Conservation (phyloP, 2,329 filamentous ascomycete species). For the Scedosporium dehoogii region DNA sequence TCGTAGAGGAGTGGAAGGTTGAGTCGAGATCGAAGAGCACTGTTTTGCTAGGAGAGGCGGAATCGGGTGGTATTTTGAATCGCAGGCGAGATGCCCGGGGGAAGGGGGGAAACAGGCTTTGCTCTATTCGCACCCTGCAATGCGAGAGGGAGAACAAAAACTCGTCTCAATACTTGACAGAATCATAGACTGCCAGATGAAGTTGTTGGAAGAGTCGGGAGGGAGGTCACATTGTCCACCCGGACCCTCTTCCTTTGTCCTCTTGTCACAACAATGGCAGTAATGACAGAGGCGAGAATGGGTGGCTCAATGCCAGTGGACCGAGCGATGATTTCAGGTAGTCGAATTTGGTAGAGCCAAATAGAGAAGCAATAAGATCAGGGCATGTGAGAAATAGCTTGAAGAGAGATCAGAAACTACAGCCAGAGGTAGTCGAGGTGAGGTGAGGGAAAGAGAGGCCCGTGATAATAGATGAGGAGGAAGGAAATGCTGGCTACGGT, state of each 20-base stretch:
- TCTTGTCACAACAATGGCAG: constrained; percentile 1
- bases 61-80: neutral
- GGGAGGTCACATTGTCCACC: constrained; percentile 5
- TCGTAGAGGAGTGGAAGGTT: neutral
- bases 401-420: neutral
- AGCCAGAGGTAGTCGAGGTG: neutral
- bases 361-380: neutral
- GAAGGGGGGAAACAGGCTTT: neutral
- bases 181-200: neutral
- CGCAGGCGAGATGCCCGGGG: neutral
- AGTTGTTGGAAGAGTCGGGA: constrained; percentile 1
- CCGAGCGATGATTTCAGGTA: neutral
- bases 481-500: neutral
- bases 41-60: neutral
- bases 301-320: neutral
- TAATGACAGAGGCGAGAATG: neutral
- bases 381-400: neutral
- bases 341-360: neutral
- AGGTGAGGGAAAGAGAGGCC: neutral
- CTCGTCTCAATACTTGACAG: neutral
- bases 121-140: neutral
- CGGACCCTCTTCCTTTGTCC: neutral
- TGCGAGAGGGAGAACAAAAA: neutral
- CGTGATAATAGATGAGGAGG: neutral
- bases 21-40: neutral